phyloP scores from a whole-genome alignment of 441 rosid species.

The Populus hybrid region DNA sequence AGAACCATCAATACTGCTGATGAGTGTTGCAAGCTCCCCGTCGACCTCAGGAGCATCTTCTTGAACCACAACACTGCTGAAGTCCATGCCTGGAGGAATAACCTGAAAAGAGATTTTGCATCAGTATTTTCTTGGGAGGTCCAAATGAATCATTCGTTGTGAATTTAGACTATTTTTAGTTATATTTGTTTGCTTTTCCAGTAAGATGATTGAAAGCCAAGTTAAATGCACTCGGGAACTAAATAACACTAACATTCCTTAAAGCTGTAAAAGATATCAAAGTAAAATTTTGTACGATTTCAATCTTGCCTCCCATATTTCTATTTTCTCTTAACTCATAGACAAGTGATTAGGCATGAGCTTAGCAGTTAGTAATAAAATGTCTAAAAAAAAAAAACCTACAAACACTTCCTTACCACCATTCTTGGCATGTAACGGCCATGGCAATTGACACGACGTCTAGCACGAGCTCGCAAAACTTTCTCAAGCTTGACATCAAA shows the following conservation, averaged over 20 bases:
- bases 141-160: neutral
- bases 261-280: no score
- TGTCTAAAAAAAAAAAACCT: no score
- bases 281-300: no score
- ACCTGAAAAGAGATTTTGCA: slow-evolving; percentile 46
- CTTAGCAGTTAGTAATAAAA: no score
- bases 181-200: neutral
- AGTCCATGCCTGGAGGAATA: slow-evolving; percentile 99
- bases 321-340: no score
- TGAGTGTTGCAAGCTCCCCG: slow-evolving; percentile 59
- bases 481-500: slow-evolving; percentile 96
- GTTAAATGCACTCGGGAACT: neutral
- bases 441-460: slow-evolving; percentile 92
- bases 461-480: slow-evolving; percentile 89
- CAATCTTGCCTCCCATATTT: no score
- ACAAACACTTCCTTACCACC: slow-evolving; percentile 55
- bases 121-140: slow-evolving; percentile 12
- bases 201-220: neutral
- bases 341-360: no score
- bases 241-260: no score
- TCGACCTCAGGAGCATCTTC: slow-evolving; percentile 82
- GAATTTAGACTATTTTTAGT: neutral
- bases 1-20: slow-evolving; percentile 67
- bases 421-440: slow-evolving; percentile 97
- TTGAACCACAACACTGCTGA: slow-evolving; percentile 86